Conservation (phyloP, 768 basidiomycete species). For the Strobilomyces echinocephalus region DNA sequence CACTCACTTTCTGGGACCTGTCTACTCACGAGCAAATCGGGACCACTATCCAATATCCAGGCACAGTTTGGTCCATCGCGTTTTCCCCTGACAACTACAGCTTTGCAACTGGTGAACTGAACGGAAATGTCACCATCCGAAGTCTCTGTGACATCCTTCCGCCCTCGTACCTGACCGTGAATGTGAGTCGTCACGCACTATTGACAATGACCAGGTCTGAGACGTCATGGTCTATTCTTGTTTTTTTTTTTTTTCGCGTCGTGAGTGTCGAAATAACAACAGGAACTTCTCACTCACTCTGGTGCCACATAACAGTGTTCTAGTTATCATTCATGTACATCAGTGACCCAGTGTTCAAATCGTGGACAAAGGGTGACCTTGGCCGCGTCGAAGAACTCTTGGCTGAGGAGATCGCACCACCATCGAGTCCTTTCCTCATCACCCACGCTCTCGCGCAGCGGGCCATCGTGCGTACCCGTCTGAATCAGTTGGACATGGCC, state of each 20-base stretch:
- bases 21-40: not conserved
- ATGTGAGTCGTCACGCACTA: not conserved
- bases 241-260: no score
- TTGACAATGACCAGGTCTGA: no score
- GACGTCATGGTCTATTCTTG: no score
- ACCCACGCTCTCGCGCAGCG: not conserved
- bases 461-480: not conserved
- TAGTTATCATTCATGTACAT: no score
- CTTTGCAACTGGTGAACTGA: not conserved
- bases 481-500: not conserved
- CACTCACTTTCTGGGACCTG: no score
- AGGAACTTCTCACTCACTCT: not conserved
- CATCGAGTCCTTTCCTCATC: not conserved
- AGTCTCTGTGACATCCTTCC: not conserved
- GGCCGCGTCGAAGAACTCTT: not conserved
- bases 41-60: not conserved
- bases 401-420: not conserved
- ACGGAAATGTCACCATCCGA: not conserved
- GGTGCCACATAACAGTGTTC: not conserved
- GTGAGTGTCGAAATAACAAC: no score
- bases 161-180: not conserved
- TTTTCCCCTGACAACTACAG: not conserved
- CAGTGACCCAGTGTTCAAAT: no score
- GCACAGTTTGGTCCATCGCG: not conserved
- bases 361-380: not conserved